Base-by-base conservation (phyloP, 805 yeast species). In the Saturnispora sanitii region DNA sequence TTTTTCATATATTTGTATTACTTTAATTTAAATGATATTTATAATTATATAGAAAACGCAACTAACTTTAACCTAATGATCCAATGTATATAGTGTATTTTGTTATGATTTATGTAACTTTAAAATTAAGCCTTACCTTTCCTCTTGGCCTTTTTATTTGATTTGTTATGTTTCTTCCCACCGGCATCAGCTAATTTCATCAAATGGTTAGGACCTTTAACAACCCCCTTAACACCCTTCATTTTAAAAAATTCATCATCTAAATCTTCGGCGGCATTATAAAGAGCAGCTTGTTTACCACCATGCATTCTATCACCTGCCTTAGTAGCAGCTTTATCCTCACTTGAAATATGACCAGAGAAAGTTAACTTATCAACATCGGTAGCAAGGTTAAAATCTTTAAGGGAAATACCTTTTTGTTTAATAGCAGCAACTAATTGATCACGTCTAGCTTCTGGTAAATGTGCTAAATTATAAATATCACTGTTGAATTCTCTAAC, bases 201-300 rank as follows among this genome's bases (percentile, higher is more conserved):
- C 50, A 68, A 69, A 56, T 90, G 96, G 70, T 85, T 86, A 6
- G 97, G 95, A 5, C 71, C 65, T 32, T 68, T 66, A 45, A 80
- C 55, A 40, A 71, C 74, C 3, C 94, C 94, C 46, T 69, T 68
- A 4, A 79, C 76, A 13, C 61, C 64, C 44, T 70, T 71, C 78
- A 79, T 74, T 42, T 73, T 69, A 68, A 90, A 90, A 55, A 90
- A 90, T 44, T 86, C 95, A 28, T 75, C 68, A 59, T 90, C 96
- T 49, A 90, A 66, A 51, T 85, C 92, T 32, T 76, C 84, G 27
- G 90, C 86, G 6, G 86, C 82, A 55, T 81, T 79, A 49, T 72
- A 74, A 47, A 82, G 67, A 2, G 86, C 84, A 11, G 92, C 90
- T 55, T 82, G 87, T 48, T 74, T 78, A 61, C 92, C 92, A 64